Base-by-base conservation (phyloP, 2,329 filamentous ascomycete genomes). In the Diplocarpon rosae region DNA sequence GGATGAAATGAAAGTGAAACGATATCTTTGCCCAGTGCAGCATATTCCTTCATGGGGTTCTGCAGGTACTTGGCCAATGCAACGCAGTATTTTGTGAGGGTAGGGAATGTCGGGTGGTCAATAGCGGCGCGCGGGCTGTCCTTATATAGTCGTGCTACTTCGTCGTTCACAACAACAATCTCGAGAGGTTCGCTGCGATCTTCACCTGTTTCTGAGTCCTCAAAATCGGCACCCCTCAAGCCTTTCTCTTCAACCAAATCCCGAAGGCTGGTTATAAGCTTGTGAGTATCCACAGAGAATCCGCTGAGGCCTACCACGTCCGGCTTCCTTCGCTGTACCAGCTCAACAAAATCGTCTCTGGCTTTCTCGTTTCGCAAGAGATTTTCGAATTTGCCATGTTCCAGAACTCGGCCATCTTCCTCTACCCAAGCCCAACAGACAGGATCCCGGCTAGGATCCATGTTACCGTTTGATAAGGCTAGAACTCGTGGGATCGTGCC, bases 11-110 rank as follows among this genome's bases (percentile, higher is more conserved):
- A 76, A 48, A 98, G 75, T 1, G 90, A 94, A 11, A 82, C 70
- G 48, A 96, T 79, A 59, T 96, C 89, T 56, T 83, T 85, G 44
- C 88, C 89, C 37, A 98, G 75, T 1, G 88, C 86, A 10, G 90
- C 92, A 62, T 98, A 98, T 62, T 98, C 89, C 66, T 94, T 92
- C 67, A 98, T 76, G 1, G 92, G 92, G 58, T 90, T 93, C 64
- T 98, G 92, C 64, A 98, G 73, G 63, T 96, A 98, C 50, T 83
- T 82, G 15, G 85, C 90, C 32, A 98, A 68, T 24, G 81, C 89
- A 53, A 95, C 80, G 62, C 89, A 95, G 66, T 98, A 98, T 56
- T 87, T 78, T 1, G 83, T 85, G 41, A 95, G 70, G 6, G 86
- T 78, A 42, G 78, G 76, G 27, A 94, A 72, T 11, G 80, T 81